Evolutionary conservation across 2,329 filamentous ascomycete genomes (phyloP).

Genomic region (Capronia coronata): DNA sequence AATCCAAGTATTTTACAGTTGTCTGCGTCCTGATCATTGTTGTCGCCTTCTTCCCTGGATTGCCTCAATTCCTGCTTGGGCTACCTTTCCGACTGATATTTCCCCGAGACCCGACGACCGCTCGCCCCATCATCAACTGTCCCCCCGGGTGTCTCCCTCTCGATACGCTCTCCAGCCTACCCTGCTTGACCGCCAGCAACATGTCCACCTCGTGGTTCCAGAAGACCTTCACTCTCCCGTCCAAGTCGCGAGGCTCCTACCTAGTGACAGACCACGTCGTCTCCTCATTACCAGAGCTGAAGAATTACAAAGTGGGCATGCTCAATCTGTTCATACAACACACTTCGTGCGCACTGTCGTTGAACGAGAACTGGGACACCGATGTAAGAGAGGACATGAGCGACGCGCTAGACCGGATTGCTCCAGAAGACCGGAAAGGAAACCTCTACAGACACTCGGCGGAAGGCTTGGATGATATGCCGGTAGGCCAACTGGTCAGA

Average conservation of each 20-base stretch:
- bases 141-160: constrained; percentile 13
- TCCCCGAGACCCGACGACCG: not conserved
- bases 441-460: constrained; percentile 77
- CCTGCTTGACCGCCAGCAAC: constrained; percentile 1
- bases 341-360: constrained; percentile 78
- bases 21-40: constrained; percentile 18
- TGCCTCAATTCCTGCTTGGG: constrained; percentile 23
- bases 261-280: constrained; percentile 75
- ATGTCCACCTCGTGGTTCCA: constrained; percentile 61
- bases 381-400: constrained; percentile 93
- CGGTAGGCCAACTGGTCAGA: too few relatives aligned
- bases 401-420: constrained; percentile 85
- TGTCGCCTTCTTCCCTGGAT: constrained; percentile 24
- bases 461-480: constrained; percentile 91
- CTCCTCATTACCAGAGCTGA: constrained; percentile 68
- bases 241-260: constrained; percentile 74
- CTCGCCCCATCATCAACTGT: constrained; percentile 6
- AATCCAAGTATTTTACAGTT: constrained; percentile 20
- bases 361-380: constrained; percentile 86
- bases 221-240: constrained; percentile 73
- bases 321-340: constrained; percentile 92
- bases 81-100: constrained; percentile 16
- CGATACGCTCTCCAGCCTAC: not conserved
- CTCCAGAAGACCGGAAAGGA: constrained; percentile 70
- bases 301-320: constrained; percentile 74